Conservation (phyloP, 1,139 yeast genomes). For the Torulaspora globosa region DNA sequence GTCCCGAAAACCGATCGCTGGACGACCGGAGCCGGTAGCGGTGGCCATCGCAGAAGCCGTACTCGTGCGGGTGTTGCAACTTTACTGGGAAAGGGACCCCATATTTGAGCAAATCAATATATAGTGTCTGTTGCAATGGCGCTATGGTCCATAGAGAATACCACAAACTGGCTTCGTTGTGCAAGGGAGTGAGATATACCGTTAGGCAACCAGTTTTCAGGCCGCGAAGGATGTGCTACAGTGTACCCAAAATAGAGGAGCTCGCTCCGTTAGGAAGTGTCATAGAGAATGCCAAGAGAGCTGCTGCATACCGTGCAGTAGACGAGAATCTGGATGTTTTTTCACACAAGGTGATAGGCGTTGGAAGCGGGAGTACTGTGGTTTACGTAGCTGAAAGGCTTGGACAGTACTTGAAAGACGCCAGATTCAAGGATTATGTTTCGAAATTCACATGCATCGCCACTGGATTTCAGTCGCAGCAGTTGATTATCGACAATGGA, state of each 20-base stretch:
- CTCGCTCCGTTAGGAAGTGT: constrained; percentile 34
- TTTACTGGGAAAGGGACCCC: neutral
- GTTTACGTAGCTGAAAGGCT: constrained; percentile 93
- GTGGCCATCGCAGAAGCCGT: constrained; percentile 2
- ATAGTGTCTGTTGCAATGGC: neutral
- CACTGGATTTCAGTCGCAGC: constrained; percentile 94
- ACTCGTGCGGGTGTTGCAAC: neutral
- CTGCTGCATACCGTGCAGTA: constrained; percentile 89
- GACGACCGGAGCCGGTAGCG: constrained; percentile 8
- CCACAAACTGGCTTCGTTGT: neutral
- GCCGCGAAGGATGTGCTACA: constrained; percentile 2
- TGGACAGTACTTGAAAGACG: constrained; percentile 44
- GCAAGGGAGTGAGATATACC: neutral
- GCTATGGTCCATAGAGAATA: neutral
- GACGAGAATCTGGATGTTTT: constrained; percentile 72
- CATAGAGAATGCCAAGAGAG: constrained; percentile 53
- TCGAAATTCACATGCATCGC: constrained; percentile 73
- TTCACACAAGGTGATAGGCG: constrained; percentile 73
- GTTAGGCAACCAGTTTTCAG: neutral
- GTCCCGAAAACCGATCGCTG: neutral
- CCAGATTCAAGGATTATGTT: constrained; percentile 42
- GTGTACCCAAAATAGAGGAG: constrained; percentile 18
- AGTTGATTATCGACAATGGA: constrained; percentile 77
- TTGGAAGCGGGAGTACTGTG: constrained; percentile 96
- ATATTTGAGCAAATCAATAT: neutral